Percentiles rank a stretch among this genome's conserved stretches.
Conservation (phyloP, 768 basidiomycete genomes). For the Leccinum truebloodii region DNA sequence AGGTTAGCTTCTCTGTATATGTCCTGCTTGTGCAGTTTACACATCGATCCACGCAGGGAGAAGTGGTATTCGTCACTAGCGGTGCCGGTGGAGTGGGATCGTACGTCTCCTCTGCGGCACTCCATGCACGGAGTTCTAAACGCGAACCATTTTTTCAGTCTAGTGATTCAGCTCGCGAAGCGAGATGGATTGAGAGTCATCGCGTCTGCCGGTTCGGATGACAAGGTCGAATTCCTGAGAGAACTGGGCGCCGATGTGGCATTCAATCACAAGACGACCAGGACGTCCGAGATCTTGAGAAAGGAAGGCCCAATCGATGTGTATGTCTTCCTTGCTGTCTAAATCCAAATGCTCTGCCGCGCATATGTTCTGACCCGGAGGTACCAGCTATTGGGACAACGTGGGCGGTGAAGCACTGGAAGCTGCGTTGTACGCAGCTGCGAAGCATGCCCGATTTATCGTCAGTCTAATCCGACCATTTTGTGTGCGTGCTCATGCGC, state of each 20-base stretch:
- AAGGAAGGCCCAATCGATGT: conserved; percentile 60
- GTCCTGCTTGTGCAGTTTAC: neutral
- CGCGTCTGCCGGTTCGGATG: conserved; percentile 70
- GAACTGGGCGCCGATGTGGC: conserved; percentile 66
- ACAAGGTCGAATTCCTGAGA: conserved; percentile 64
- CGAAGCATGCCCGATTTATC: conserved; percentile 49
- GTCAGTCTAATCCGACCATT: conserved; percentile 14
- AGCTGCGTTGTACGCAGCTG: conserved; percentile 50
- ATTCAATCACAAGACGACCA: conserved; percentile 72
- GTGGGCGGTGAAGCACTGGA: conserved; percentile 64
- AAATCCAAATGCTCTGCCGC: neutral
- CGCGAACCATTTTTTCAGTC: conserved; percentile 19
- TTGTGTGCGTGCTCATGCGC: neutral
- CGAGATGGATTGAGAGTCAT: conserved; percentile 63
- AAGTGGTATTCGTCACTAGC: conserved; percentile 49
- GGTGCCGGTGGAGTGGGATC: conserved; percentile 58
- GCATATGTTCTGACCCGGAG: neutral
- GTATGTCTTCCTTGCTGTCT: conserved; percentile 26
- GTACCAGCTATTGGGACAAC: conserved; percentile 39
- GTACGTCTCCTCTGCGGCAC: conserved; percentile 34
- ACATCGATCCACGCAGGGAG: conserved; percentile 36
- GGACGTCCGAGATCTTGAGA: conserved; percentile 50
- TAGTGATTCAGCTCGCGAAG: conserved; percentile 55
- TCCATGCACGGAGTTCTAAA: neutral
- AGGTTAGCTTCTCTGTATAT: neutral